Conservation (phyloP, 768 basidiomycete genomes). For the Suillus subluteus region DNA sequence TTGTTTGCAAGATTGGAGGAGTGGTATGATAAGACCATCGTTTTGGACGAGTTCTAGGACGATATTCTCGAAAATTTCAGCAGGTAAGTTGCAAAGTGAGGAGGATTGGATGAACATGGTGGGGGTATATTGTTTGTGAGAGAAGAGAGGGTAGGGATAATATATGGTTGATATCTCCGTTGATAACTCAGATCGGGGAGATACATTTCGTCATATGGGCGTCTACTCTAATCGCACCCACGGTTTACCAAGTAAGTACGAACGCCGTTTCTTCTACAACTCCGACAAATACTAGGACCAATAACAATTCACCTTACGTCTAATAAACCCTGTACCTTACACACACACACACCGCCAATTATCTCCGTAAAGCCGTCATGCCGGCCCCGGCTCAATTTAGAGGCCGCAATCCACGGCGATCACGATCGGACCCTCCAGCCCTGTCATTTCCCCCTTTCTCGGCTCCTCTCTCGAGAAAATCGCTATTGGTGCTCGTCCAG, state of each 20-base stretch:
- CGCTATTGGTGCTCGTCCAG: no score
- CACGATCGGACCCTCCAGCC: constrained; percentile 8
- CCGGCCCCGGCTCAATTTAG: constrained; percentile 11
- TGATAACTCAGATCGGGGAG: constrained; percentile 3
- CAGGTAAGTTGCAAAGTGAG: constrained; percentile 37
- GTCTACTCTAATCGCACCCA: background rate
- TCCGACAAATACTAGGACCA: constrained; percentile 11
- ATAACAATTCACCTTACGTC: background rate
- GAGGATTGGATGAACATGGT: constrained; percentile 18
- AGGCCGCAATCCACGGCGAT: constrained; percentile 8
- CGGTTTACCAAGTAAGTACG: constrained; percentile 9
- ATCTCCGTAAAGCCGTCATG: constrained; percentile 14
- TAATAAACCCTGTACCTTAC: constrained; percentile 4
- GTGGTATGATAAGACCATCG: constrained; percentile 44
- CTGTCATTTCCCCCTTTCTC: background rate
- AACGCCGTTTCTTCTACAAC: constrained; percentile 27
- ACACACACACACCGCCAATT: background rate
- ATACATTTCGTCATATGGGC: constrained; percentile 3
- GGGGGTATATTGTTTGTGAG: constrained; percentile 13
- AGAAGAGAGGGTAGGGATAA: constrained; percentile 2
- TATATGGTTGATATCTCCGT: constrained; percentile 4
- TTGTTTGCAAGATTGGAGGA: constrained; percentile 48
- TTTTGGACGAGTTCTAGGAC: constrained; percentile 42
- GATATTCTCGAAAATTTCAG: constrained; percentile 55
- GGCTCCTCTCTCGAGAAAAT: background rate